Percentiles rank a stretch among this genome's conserved stretches.
Conservation (phyloP, 1,139 yeast species). For the Kodamaea alishanica region DNA sequence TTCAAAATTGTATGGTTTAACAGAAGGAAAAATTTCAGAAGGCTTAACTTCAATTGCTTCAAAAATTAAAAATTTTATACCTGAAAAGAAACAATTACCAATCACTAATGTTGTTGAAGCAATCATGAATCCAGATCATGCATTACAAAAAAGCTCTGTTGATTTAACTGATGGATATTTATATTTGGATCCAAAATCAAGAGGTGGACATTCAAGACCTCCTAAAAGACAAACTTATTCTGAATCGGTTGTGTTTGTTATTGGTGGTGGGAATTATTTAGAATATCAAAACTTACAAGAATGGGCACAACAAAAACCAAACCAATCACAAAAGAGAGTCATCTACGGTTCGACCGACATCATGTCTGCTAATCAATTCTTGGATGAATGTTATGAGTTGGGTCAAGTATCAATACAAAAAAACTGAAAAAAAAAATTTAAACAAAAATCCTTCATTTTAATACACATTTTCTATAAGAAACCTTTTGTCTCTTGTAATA, state of each 20-base stretch:
- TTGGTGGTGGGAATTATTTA: slow-evolving; percentile 94
- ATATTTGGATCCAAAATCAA: slow-evolving; percentile 83
- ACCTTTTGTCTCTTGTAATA: slow-evolving; percentile 56
- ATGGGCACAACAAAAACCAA: slow-evolving; percentile 51
- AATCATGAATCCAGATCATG: slow-evolving; percentile 75
- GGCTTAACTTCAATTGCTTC: slow-evolving; percentile 86
- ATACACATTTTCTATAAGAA: slow-evolving; percentile 33
- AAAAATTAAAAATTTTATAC: slow-evolving; percentile 81
- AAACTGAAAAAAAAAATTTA: not conserved
- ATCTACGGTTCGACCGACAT: slow-evolving; percentile 87
- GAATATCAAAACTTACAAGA: slow-evolving; percentile 94
- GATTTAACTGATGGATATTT: slow-evolving; percentile 83
- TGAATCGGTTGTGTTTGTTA: slow-evolving; percentile 83
- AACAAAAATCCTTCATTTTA: not conserved
- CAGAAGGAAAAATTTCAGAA: slow-evolving; percentile 76
- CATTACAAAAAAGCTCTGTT: slow-evolving; percentile 52
- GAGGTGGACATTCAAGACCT: slow-evolving; percentile 87
- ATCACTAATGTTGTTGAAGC: slow-evolving; percentile 89
- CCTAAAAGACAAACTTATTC: slow-evolving; percentile 81
- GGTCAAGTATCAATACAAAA: slow-evolving; percentile 26
- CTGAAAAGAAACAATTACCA: slow-evolving; percentile 84
- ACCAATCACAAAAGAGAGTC: slow-evolving; percentile 44
- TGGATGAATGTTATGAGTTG: slow-evolving; percentile 64
- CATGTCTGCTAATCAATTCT: slow-evolving; percentile 70
- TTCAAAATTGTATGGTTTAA: slow-evolving; percentile 70